These are phyloP conservation scores for Neofusicoccum parvum DNA, from an alignment of 2,329 filamentous ascomycete species.

Conservation along the genomic window DNA sequence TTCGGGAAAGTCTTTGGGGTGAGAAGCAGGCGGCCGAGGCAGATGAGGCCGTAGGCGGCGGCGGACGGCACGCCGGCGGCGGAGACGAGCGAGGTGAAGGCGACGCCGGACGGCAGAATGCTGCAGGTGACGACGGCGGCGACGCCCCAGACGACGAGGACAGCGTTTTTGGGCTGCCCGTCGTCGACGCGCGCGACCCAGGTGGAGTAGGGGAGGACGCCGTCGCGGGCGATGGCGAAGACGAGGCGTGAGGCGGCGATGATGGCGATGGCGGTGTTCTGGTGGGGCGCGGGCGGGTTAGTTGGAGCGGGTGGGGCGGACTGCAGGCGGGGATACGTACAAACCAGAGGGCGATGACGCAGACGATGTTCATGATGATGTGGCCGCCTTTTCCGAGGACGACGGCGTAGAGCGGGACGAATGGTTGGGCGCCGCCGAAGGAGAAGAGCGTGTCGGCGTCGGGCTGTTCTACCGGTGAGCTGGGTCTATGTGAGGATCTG, in stretches of 20 bases:
- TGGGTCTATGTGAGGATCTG: no score
- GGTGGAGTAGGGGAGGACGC: constrained; percentile 60
- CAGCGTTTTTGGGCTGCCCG: constrained; percentile 60
- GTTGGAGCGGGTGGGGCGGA: background rate
- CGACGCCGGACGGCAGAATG: constrained; percentile 56
- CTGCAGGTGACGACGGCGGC: constrained; percentile 60
- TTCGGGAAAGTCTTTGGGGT: constrained; percentile 41
- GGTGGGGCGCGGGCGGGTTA: background rate
- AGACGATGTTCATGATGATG: constrained; percentile 64
- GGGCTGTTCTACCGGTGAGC: constrained; percentile 40
- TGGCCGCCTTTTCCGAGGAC: constrained; percentile 60
- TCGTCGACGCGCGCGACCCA: constrained; percentile 59
- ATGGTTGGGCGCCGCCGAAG: constrained; percentile 59
- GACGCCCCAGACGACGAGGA: constrained; percentile 60
- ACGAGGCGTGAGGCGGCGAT: constrained; percentile 63
- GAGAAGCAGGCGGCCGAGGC: constrained; percentile 39
- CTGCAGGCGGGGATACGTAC: constrained; percentile 37
- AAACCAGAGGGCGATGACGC: constrained; percentile 51
- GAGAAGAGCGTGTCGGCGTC: constrained; percentile 56
- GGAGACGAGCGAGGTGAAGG: constrained; percentile 42
- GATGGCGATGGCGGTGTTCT: constrained; percentile 63
- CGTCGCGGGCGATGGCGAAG: constrained; percentile 64
- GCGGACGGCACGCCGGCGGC: constrained; percentile 45
- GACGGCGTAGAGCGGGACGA: constrained; percentile 60
- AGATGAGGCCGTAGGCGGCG: constrained; percentile 39